A percentile compares a stretch with the other conserved stretches of the same genome.
These are phyloP conservation scores for Ophiostoma himal-ulmi DNA, from an alignment of 2,329 filamentous ascomycete genomes.

Conservation along the genomic window DNA sequence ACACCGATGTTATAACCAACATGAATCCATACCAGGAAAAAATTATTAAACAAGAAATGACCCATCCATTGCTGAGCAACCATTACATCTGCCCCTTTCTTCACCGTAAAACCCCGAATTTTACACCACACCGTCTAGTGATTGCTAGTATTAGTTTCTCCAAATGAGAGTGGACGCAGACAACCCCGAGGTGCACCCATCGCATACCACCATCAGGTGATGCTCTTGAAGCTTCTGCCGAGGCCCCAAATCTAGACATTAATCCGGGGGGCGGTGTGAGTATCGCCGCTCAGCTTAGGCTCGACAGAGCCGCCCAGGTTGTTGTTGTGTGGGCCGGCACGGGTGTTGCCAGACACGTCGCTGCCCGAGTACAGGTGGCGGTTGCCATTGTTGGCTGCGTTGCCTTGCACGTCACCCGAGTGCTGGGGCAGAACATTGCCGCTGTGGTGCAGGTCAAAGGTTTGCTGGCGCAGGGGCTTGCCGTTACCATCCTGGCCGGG, in stretches of 20 bases:
- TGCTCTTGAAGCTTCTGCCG: background rate
- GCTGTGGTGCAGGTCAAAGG: background rate
- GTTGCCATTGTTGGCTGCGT: background rate
- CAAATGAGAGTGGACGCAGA: background rate
- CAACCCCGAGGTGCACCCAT: background rate
- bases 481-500: slow-evolving; percentile 41
- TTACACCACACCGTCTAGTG: background rate
- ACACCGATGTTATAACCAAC: background rate
- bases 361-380: slow-evolving; percentile 10
- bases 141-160: background rate
- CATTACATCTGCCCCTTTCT: background rate
- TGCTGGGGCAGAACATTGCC: slow-evolving; percentile 14
- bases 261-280: slow-evolving; percentile 11
- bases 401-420: background rate
- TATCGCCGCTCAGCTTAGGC: slow-evolving; percentile 23
- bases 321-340: background rate
- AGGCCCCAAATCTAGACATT: background rate
- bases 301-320: background rate
- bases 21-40: background rate
- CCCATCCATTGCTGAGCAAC: background rate
- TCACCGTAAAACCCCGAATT: background rate
- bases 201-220: no score
- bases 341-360: slow-evolving; percentile 8
- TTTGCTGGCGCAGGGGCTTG: slow-evolving; percentile 2
- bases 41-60: background rate